A percentile compares a stretch with the other conserved stretches of the same genome.
phyloP scores from a whole-genome alignment of 1,284 basidiomycete species.

The Exobasidium rhododendri region DNA sequence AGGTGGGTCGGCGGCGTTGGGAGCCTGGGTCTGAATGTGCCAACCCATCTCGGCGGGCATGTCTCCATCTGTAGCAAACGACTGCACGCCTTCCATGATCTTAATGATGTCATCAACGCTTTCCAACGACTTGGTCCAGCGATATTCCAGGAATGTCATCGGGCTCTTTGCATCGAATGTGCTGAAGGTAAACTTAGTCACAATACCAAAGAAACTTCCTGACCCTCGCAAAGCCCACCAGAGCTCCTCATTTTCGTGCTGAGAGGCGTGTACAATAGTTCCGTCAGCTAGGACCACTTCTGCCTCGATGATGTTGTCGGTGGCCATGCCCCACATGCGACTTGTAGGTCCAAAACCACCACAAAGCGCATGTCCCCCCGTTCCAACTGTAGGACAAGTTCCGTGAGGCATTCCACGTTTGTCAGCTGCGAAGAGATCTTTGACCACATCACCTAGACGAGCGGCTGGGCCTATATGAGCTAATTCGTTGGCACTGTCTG shows the following conservation, averaged over 20 bases:
- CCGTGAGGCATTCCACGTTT: slow-evolving; percentile 52
- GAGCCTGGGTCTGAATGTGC: slow-evolving; percentile 34
- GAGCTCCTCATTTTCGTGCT: slow-evolving; percentile 32
- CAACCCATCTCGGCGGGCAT: slow-evolving; percentile 31
- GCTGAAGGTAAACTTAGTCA: slow-evolving; percentile 44
- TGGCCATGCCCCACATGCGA: slow-evolving; percentile 51
- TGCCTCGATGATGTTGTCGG: slow-evolving; percentile 48
- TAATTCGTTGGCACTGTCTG: slow-evolving; percentile 23
- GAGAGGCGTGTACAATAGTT: slow-evolving; percentile 33
- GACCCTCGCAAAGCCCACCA: slow-evolving; percentile 52
- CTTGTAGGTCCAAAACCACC: slow-evolving; percentile 51
- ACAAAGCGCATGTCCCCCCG: slow-evolving; percentile 51
- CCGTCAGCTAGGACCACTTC: slow-evolving; percentile 55
- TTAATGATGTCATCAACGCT: slow-evolving; percentile 15
- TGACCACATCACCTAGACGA: slow-evolving; percentile 54
- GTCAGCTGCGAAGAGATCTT: slow-evolving; percentile 44
- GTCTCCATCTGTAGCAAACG: slow-evolving; percentile 13
- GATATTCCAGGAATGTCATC: slow-evolving; percentile 30
- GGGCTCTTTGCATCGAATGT: slow-evolving; percentile 38
- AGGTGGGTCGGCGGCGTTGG: slow-evolving; percentile 13
- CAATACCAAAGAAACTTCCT: slow-evolving; percentile 53
- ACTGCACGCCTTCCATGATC: slow-evolving; percentile 33
- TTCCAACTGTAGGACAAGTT: slow-evolving; percentile 53
- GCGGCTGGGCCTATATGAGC: slow-evolving; percentile 48
- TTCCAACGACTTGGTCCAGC: slow-evolving; percentile 32